Evolutionary conservation across 2,329 filamentous ascomycete species (phyloP), one percentile per base, ranked within the genome.

Genomic region (Dactylellina parvicollis): DNA sequence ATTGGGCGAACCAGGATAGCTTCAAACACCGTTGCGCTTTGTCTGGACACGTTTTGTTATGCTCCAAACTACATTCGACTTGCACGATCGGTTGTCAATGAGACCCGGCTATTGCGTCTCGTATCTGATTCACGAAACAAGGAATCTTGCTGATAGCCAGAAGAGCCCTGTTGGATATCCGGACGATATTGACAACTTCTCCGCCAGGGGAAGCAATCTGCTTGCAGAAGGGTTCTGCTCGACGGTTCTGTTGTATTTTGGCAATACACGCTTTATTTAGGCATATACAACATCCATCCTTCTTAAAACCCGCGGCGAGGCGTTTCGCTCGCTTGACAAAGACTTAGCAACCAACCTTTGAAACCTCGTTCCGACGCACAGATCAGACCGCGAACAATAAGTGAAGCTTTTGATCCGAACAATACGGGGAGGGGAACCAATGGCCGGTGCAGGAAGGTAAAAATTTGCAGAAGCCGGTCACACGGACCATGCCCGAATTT

Each of bases 231-330:
- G 24, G 10, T 40, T 38, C 42, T 40, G 40, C 16, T 47, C 18
- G 24, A 38, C n/a, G 20, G 14, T 16, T n/a, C 49, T 66, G 61
- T 66, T 66, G 61, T 32, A 66, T 66, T 66, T 66, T 57, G 50
- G 61, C 61, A 66, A 56, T 66, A 49, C 50, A 32, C 38, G n/a
- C 62, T 67, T 67, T 52, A 67, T 67, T 67, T 67, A 67, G 62
- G 54, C 52, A 28, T 30, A 67, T 67, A 44, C 62, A 67, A 67
- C 62, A 44, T 56, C 9, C 54, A 60, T 54, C 55, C 52, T 47
- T 55, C 57, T 12, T 46, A 9, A 22, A 20, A 46, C 34, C 34
- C 34, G 30, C 30, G 5, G 30, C 30, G 14, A 36, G 16, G 5
- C 36, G 24, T 46, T 64, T 59, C 26, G 52, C 52, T 72, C 59